phyloP scores from a whole-genome alignment of 139 green algal species.

The Tetraselmis striata region DNA sequence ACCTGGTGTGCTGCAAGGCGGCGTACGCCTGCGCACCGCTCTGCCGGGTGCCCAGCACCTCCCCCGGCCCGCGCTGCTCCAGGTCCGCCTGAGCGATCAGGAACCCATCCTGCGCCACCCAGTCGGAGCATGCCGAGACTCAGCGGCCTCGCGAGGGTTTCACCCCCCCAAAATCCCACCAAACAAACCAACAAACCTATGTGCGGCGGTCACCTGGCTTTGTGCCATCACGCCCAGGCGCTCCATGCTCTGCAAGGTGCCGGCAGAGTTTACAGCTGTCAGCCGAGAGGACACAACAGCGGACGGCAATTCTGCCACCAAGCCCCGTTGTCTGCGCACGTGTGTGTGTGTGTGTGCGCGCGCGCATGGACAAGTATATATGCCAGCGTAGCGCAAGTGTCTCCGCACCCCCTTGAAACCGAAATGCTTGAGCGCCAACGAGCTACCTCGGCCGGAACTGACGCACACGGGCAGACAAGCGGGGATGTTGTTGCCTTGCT shows the following conservation, averaged over 20 bases:
- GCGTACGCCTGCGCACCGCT: slow-evolving; percentile 24
- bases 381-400: background rate
- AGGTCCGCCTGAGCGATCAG: slow-evolving; percentile 76
- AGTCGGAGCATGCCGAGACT: slow-evolving; percentile 8
- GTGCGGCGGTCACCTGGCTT: slow-evolving; percentile 18
- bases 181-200: too few species aligned
- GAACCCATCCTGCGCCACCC: slow-evolving; percentile 53
- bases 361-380: background rate
- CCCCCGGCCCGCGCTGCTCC: slow-evolving; percentile 49
- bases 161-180: background rate
- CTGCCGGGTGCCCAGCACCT: slow-evolving; percentile 65
- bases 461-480: too few species aligned
- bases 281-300: background rate
- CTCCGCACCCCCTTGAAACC: too few species aligned
- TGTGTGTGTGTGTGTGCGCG: background rate
- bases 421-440: too few species aligned
- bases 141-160: background rate
- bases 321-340: background rate
- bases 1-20: background rate
- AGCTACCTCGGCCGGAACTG: too few species aligned
- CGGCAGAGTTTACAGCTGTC: background rate
- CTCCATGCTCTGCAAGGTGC: background rate
- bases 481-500: too few species aligned
- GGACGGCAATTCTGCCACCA: background rate
- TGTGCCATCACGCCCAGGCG: slow-evolving; percentile 7